phyloP scores from a whole-genome alignment of 2,329 filamentous ascomycete genomes.

The Aspergillus ibericus region DNA sequence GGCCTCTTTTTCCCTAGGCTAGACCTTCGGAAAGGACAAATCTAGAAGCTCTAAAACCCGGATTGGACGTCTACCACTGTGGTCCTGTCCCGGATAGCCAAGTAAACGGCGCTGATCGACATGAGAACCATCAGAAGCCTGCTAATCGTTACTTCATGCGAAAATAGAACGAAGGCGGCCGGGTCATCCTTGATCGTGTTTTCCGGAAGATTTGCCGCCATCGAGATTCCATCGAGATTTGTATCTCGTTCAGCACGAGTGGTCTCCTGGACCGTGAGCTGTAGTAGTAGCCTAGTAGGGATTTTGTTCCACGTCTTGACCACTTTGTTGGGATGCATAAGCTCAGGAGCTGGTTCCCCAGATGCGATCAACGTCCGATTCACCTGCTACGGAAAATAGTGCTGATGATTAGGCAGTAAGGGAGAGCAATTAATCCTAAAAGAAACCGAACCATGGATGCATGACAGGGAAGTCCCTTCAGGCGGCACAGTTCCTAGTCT shows the following conservation, averaged over 20 bases:
- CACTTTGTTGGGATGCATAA: not conserved
- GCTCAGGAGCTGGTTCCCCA: not conserved
- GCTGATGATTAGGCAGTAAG: not conserved
- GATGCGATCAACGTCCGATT: not conserved
- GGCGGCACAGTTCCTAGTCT: not conserved
- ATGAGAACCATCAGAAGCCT: not conserved
- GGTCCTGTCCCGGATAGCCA: not conserved
- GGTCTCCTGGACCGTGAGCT: not conserved
- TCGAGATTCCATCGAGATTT: not conserved
- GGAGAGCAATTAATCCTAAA: not conserved
- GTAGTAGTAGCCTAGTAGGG: not conserved
- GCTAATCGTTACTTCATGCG: not conserved
- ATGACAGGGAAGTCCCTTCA: not conserved
- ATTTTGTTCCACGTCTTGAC: not conserved
- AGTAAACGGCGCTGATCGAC: not conserved
- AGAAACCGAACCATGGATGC: not conserved
- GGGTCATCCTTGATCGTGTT: not conserved
- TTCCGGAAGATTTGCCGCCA: not conserved
- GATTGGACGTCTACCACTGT: not conserved
- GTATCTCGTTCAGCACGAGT: not conserved
- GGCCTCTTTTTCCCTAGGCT: not conserved
- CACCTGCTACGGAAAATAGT: not conserved
- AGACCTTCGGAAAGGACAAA: not conserved
- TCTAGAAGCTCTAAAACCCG: not conserved
- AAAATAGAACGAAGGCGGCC: not conserved